phyloP scores from a whole-genome alignment of 2,329 filamentous ascomycete genomes.

The Chaetomium sp. region DNA sequence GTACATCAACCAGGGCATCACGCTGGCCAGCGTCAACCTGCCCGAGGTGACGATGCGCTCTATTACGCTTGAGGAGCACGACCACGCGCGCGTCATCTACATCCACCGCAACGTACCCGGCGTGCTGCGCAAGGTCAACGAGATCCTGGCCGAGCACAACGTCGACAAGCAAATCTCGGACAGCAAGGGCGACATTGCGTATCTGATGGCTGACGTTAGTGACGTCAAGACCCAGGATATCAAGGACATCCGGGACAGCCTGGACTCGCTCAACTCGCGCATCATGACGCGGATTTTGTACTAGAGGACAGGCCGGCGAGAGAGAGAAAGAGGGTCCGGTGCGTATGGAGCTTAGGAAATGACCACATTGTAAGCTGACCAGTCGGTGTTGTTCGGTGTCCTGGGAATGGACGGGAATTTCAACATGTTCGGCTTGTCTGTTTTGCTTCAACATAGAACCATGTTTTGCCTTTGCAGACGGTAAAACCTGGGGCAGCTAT shows the following conservation, averaged over 20 bases:
- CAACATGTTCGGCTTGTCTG: constrained; percentile 25
- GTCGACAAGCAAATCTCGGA: constrained; percentile 99
- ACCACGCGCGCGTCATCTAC: constrained; percentile 90
- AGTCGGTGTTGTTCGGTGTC: constrained; percentile 11
- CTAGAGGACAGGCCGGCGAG: constrained; percentile 32
- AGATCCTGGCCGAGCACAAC: constrained; percentile 91
- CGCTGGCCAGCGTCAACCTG: constrained; percentile 90
- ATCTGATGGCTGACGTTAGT: constrained; percentile 97
- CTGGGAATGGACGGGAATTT: constrained; percentile 25
- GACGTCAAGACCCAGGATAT: constrained; percentile 79
- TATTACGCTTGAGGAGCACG: constrained; percentile 84
- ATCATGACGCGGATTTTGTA: constrained; percentile 46
- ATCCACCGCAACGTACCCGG: constrained; percentile 97
- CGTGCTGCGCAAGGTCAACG: constrained; percentile 92
- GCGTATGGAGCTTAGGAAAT: constrained; percentile 12
- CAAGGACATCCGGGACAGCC: constrained; percentile 78
- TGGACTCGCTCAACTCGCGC: constrained; percentile 72
- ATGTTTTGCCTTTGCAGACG: neutral
- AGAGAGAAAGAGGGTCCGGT: neutral
- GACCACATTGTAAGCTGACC: constrained; percentile 8
- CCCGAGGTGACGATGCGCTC: constrained; percentile 91
- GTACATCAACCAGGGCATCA: constrained; percentile 95
- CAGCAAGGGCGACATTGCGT: constrained; percentile 90
- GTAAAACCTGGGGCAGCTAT: neutral
- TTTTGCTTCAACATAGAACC: constrained; percentile 17